Evolutionary conservation across 1,284 basidiomycete genomes (phyloP), one percentile per base, ranked within the genome.

Genomic region (Boletellus dicymbophilus): DNA sequence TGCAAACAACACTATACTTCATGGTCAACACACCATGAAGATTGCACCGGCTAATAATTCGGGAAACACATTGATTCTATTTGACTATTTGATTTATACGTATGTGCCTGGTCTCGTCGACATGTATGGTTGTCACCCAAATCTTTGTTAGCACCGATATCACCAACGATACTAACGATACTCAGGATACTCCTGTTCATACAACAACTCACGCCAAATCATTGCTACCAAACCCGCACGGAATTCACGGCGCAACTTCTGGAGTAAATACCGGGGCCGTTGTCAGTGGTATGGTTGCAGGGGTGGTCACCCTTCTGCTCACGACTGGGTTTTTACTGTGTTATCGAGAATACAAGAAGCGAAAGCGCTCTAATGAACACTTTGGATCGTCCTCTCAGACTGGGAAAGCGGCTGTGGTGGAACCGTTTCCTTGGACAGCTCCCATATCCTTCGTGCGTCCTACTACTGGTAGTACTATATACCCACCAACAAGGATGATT

Each of bases 1-100:
- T 20, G 33, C 40, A 10, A 59, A 58, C 37, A 21, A 37, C 6
- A 37, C 47, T 2, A 8, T 61, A 21, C 12, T 16, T 5, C 21
- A 13, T 8, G 49, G 58, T 1, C 1, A 40, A 23, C 60, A 65
- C 23, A 40, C 2, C 10, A 49, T 61, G 46, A 4, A 11, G 16
- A 31, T 61, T 23, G 13, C 27, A 5, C 50, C 60, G 0, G 16
- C 44, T 9, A 22, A 31, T 18, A 4, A 27, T 0, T 23, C 43
- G 3, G 31, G 11, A 11, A 10, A 31, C 16, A 22, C 36, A 6
- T n/a, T 47, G 38, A 37, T 47, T 1, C 12, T 50, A 6, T 50
- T 50, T 30, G 49, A 50, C 27, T 50, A 50, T 21, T 37, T 50
- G n/a, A 36, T 46, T 18, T 50, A 46, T 46, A 41, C 49, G 42